A percentile compares a stretch with the other conserved stretches of the same genome.
Evolutionary conservation across 352 stramenopile species (phyloP).

Genomic region (Pythium aphanidermatum): DNA sequence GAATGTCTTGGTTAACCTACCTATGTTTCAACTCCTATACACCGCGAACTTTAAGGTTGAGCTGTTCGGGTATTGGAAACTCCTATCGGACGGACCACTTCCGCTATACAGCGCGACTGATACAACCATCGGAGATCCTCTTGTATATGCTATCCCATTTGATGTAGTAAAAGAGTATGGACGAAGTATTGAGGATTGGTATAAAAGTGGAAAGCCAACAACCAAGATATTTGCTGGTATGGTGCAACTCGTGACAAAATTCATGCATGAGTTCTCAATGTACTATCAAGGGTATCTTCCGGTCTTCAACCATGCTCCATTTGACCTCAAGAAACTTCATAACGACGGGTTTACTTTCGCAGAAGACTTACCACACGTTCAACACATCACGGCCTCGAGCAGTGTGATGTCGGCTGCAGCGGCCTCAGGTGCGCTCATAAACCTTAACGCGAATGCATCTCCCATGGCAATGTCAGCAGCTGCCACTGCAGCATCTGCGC

Average conservation of each 20-base stretch:
- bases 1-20: conserved; percentile 83
- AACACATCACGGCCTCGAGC: conserved; percentile 20
- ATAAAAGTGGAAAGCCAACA: conserved; percentile 52
- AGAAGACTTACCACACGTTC: conserved; percentile 45
- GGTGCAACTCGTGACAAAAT: conserved; percentile 79
- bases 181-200: conserved; percentile 85
- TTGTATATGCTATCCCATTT: conserved; percentile 65
- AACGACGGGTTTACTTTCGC: conserved; percentile 72
- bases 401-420: conserved; percentile 5
- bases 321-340: conserved; percentile 64
- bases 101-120: conserved; percentile 35
- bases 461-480: conserved; percentile 23
- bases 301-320: conserved; percentile 66
- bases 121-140: conserved; percentile 21
- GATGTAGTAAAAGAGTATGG: conserved; percentile 93
- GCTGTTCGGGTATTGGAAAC: conserved; percentile 89
- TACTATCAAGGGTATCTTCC: conserved; percentile 68
- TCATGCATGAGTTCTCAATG: conserved; percentile 87
- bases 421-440: conserved; percentile 3
- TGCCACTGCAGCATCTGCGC: conserved; percentile 17
- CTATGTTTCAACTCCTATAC: conserved; percentile 91
- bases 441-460: conserved; percentile 15
- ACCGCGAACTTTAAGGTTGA: conserved; percentile 86
- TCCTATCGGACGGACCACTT: conserved; percentile 73
- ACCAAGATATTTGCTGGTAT: conserved; percentile 73